phyloP scores from a whole-genome alignment of 2,329 filamentous ascomycete genomes.

The Neurospora sp. region DNA sequence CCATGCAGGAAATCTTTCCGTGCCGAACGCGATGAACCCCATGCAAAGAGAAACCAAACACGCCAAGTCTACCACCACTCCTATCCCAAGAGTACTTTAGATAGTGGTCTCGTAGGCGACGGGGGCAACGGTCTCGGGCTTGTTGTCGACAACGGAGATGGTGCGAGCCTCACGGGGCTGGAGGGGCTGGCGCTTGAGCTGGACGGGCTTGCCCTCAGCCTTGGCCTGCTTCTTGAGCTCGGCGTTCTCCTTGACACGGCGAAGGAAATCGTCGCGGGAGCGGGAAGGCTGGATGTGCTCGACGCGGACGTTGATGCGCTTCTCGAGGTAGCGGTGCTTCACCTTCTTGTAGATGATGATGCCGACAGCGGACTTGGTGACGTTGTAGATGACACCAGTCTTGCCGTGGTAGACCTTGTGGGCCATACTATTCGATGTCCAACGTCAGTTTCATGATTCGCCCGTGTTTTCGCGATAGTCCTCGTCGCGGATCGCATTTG shows the following conservation, averaged over 20 bases:
- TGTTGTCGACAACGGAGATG: constrained; percentile 70
- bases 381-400: constrained; percentile 98
- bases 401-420: constrained; percentile 99
- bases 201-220: constrained; percentile 73
- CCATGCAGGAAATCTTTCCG: constrained; percentile 25
- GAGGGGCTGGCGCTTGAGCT: constrained; percentile 84
- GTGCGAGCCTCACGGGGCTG: constrained; percentile 72
- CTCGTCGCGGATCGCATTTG: not conserved
- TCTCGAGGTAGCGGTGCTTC: constrained; percentile 99
- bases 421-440: constrained; percentile 61
- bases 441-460: constrained; percentile 19
- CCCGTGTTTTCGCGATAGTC: not conserved
- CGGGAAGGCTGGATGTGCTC: constrained; percentile 94
- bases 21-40: constrained; percentile 25
- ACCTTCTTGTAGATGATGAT: constrained; percentile 99
- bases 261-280: constrained; percentile 93
- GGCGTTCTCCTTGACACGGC: constrained; percentile 93
- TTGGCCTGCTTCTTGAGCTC: constrained; percentile 88
- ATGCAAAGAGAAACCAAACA: constrained; percentile 25
- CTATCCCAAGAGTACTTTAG: constrained; percentile 40
- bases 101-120: constrained; percentile 98
- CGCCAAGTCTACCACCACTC: constrained; percentile 19
- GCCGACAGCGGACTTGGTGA: constrained; percentile 94
- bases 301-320: constrained; percentile 98
- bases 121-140: constrained; percentile 83